Evolutionary conservation across 2,329 filamentous ascomycete genomes (phyloP).

Genomic region (Cylindrodendrum hubeiense): DNA sequence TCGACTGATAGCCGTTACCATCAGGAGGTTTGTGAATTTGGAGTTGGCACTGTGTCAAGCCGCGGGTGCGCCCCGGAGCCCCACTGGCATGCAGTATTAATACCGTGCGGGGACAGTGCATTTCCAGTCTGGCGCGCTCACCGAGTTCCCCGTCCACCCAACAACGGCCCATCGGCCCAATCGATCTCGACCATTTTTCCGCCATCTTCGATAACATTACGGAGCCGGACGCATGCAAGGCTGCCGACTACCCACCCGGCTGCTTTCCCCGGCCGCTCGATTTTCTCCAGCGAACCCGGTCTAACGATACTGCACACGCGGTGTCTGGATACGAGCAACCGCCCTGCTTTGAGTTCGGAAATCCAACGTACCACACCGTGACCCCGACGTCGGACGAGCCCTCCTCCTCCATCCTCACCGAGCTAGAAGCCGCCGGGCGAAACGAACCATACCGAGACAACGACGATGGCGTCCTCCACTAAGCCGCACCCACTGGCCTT

Average conservation of each 20-base stretch:
- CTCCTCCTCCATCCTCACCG: background rate
- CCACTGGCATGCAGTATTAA: background rate
- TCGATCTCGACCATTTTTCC: slow-evolving; percentile 36
- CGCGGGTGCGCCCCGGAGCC: background rate
- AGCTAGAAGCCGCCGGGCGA: background rate
- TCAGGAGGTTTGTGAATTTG: slow-evolving; percentile 2
- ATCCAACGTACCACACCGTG: background rate
- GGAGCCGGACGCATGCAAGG: slow-evolving; percentile 37
- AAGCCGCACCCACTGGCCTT: slow-evolving; percentile 61
- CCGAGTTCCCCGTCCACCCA: slow-evolving; percentile 25
- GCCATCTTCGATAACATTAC: slow-evolving; percentile 36
- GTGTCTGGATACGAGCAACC: slow-evolving; percentile 1
- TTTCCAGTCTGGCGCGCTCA: slow-evolving; percentile 16
- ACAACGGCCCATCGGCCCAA: slow-evolving; percentile 41
- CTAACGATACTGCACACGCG: slow-evolving; percentile 19
- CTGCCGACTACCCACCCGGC: slow-evolving; percentile 34
- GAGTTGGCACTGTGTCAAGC: slow-evolving; percentile 29
- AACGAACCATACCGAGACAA: slow-evolving; percentile 26
- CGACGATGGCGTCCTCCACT: slow-evolving; percentile 47
- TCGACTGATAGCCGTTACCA: slow-evolving; percentile 28
- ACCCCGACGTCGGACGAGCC: background rate
- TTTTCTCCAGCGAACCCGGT: background rate
- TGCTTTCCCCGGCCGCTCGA: slow-evolving; percentile 26
- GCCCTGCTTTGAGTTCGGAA: background rate
- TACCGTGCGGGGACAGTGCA: slow-evolving; percentile 28